Percentiles rank a stretch among this genome's conserved stretches.
These are phyloP conservation scores for Cymbopogon citratus DNA, from an alignment of 176 grass and related monocot genomes.

Conservation along the genomic window DNA sequence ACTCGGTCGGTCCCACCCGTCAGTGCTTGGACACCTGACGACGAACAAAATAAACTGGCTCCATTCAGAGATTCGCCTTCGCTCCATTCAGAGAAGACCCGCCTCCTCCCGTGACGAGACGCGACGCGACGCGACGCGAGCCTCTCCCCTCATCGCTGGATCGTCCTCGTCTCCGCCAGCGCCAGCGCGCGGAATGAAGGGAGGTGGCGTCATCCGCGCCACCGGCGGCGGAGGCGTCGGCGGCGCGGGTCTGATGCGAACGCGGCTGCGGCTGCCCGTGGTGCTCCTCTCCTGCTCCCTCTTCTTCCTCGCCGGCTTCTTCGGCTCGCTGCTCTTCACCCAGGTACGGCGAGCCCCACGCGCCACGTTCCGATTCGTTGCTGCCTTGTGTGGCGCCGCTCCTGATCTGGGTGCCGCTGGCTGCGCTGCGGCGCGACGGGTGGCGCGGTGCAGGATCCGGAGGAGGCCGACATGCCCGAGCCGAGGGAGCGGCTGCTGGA, in stretches of 20 bases:
- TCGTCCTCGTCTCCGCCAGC: conserved; percentile 6
- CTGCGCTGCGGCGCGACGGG: background rate
- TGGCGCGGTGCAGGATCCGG: conserved; percentile 34
- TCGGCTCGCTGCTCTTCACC: conserved; percentile 64
- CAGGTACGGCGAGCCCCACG: conserved; percentile 32
- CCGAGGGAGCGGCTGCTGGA: conserved; percentile 45
- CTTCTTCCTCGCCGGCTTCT: conserved; percentile 89
- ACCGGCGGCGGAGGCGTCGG: conserved; percentile 23
- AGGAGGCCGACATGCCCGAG: conserved; percentile 34
- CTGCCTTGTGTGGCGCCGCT: background rate
- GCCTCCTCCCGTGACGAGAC: background rate
- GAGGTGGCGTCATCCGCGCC: conserved; percentile 23
- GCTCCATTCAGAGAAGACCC: conserved; percentile 8
- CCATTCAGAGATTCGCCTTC: background rate
- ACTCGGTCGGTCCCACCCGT: background rate
- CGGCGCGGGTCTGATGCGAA: conserved; percentile 40
- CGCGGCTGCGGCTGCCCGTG: conserved; percentile 63
- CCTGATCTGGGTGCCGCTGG: conserved; percentile 27
- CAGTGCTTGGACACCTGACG: background rate
- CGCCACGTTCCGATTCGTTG: background rate
- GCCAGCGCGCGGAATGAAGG: conserved; percentile 30
- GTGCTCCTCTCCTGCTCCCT: conserved; percentile 71
- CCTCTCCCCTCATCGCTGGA: background rate
- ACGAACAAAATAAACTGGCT: background rate
- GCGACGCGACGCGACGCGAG: background rate